phyloP scores from a whole-genome alignment of 176 grass and related monocot species.

The Carex myosuroides region DNA sequence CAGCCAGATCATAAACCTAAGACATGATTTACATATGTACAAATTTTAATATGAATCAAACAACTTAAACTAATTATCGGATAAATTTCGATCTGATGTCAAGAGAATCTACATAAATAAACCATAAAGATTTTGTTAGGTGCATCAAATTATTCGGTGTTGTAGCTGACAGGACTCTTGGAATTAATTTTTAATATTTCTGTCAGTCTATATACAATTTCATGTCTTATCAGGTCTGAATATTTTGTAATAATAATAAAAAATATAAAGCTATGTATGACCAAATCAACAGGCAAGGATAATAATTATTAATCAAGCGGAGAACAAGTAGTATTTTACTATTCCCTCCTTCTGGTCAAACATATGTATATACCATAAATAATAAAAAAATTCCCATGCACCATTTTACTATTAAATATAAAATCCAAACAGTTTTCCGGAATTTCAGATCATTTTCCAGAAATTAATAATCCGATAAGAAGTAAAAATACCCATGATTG shows the following conservation, averaged over 20 bases:
- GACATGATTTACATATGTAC: too few relatives aligned
- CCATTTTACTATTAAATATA: neutral
- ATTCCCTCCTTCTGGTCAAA: neutral
- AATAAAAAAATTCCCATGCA: too few relatives aligned
- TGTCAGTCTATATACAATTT: neutral
- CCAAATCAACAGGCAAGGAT: neutral
- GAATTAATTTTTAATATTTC: neutral
- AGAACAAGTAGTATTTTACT: neutral
- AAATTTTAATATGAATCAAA: too few relatives aligned
- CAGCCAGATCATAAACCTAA: too few relatives aligned
- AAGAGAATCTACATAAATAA: neutral
- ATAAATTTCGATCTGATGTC: neutral
- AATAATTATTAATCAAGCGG: neutral
- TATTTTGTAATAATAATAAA: neutral
- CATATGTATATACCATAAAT: neutral
- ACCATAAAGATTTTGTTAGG: neutral
- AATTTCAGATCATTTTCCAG: neutral
- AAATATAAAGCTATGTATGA: neutral
- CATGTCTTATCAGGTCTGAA: neutral
- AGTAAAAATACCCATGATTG: neutral
- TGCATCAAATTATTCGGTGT: neutral
- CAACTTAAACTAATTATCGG: neutral
- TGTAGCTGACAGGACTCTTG: neutral
- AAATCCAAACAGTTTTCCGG: neutral
- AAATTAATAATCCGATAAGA: neutral